These are phyloP conservation scores for Blastobotrys terrestris DNA, from an alignment of 805 yeast species.

Conservation along the genomic window DNA sequence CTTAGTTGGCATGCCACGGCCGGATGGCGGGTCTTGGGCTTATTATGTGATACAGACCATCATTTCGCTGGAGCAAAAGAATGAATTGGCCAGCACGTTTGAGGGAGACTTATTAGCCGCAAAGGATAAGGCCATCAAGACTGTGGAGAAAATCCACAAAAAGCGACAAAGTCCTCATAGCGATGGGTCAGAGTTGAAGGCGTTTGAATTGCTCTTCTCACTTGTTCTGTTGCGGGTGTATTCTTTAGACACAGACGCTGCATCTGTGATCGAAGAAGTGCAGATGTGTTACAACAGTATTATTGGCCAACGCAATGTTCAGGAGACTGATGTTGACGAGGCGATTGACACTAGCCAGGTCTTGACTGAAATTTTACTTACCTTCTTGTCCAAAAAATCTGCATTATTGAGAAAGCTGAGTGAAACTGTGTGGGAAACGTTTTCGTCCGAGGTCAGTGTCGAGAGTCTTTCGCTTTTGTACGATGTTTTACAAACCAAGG, in stretches of 20 bases:
- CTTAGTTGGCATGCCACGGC: slow-evolving; percentile 40
- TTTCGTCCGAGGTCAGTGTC: slow-evolving; percentile 40
- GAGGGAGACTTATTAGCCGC: slow-evolving; percentile 53
- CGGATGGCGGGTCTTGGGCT: slow-evolving; percentile 55
- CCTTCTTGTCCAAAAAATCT: slow-evolving; percentile 52
- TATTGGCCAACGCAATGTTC: slow-evolving; percentile 34
- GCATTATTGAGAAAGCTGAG: slow-evolving; percentile 53
- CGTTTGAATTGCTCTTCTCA: slow-evolving; percentile 73
- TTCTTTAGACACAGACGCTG: slow-evolving; percentile 66
- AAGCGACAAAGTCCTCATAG: slow-evolving; percentile 33
- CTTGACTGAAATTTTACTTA: slow-evolving; percentile 52
- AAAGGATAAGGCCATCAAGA: slow-evolving; percentile 43
- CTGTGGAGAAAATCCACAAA: slow-evolving; percentile 40
- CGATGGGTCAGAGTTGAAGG: slow-evolving; percentile 41
- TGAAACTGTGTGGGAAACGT: slow-evolving; percentile 50
- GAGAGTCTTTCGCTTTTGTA: slow-evolving; percentile 44
- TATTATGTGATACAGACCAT: slow-evolving; percentile 25
- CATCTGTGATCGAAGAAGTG: slow-evolving; percentile 67
- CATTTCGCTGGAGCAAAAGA: slow-evolving; percentile 10
- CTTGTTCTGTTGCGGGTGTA: slow-evolving; percentile 73
- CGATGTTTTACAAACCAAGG: slow-evolving; percentile 58
- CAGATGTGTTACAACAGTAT: slow-evolving; percentile 49
- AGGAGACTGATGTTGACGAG: slow-evolving; percentile 33
- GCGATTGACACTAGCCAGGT: slow-evolving; percentile 42
- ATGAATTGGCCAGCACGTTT: slow-evolving; percentile 35